These are phyloP conservation scores for Globisporangium takayamanum DNA, from an alignment of 352 stramenopile species.

Conservation along the genomic window DNA sequence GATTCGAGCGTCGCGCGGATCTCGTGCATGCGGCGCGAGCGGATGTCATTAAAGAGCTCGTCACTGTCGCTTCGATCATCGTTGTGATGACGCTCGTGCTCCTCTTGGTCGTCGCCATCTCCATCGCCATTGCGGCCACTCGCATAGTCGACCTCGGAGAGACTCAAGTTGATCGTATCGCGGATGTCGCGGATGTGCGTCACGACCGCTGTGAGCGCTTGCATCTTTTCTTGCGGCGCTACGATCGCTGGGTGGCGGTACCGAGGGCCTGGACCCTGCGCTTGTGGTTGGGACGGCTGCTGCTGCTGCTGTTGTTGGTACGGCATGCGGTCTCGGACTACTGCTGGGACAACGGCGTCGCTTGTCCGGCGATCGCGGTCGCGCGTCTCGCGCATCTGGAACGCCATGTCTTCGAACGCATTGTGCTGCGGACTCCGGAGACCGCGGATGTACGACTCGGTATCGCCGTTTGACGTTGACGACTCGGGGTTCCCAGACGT, in stretches of 20 bases:
- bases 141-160: slow-evolving; percentile 50
- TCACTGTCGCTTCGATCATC: slow-evolving; percentile 18
- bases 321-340: too few relatives aligned
- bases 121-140: slow-evolving; percentile 30
- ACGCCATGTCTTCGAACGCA: slow-evolving; percentile 52
- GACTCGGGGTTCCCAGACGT: slow-evolving; percentile 16
- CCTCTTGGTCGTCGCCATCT: slow-evolving; percentile 25
- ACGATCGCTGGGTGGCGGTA: neutral
- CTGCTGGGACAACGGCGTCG: neutral
- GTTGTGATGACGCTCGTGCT: slow-evolving; percentile 7
- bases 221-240: slow-evolving; percentile 27
- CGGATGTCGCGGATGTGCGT: slow-evolving; percentile 59
- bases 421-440: slow-evolving; percentile 19
- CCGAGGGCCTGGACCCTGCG: neutral
- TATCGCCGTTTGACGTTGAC: slow-evolving; percentile 38
- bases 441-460: slow-evolving; percentile 35
- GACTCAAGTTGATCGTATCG: slow-evolving; percentile 58
- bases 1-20: slow-evolving; percentile 44
- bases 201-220: slow-evolving; percentile 45
- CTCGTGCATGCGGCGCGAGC: slow-evolving; percentile 41
- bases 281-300: neutral
- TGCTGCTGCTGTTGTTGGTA: too few relatives aligned
- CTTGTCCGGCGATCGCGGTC: too few relatives aligned
- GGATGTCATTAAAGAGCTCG: slow-evolving; percentile 45
- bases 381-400: slow-evolving; percentile 29